Base-by-base conservation (phyloP, 495 filamentous ascomycete genomes). In the Pseudotulostoma volvatum region DNA sequence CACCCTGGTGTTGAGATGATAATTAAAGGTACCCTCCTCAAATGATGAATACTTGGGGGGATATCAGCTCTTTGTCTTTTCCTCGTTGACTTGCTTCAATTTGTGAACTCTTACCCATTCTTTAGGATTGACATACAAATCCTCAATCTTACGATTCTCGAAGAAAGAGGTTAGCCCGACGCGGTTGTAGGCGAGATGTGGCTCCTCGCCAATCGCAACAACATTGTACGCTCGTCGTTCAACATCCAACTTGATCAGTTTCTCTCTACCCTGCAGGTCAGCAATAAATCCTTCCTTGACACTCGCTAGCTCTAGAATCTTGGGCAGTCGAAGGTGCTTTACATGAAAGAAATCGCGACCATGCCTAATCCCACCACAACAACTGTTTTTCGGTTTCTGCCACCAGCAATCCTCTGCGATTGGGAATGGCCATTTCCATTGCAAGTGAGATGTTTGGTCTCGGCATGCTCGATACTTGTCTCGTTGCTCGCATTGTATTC, bases 271-370 rank as follows among this genome's bases (percentile, higher is more conserved):
- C n/a, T n/a, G 3, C 23, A 40, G 7, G 18, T 38, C 13, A 30
- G 30, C 21, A 11, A n/a, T n/a, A n/a, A n/a, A n/a, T n/a, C n/a
- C n/a, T n/a, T n/a, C n/a, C n/a, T 31, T 18, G 19, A 3, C 2
- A 17, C 30, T 9, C 15, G 19, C 18, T 13, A 37, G 1, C 17
- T 18, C n/a, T n/a, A n/a, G 30, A 31, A 31, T 31, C 9, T 31
- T 9, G 30, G 9, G 30, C 9, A 9, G 30, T 13, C 30, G 30
- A 13, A 13, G 30, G 9, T 31, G 13, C 30, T 9, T 13, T 60
- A 90, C 84, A 94, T 93, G 55, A 94, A 87, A 33, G 83, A 76
- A 39, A 95, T 82, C 16, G 85, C 88, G 31, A 96, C 87, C 88
- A 96, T 96, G 7, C 88, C 88, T 58, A 96, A 58, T 7, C 88